Percentiles rank a stretch among this genome's conserved stretches.
Conservation (phyloP, 768 basidiomycete genomes). For the Boletus tylopilopsis region DNA sequence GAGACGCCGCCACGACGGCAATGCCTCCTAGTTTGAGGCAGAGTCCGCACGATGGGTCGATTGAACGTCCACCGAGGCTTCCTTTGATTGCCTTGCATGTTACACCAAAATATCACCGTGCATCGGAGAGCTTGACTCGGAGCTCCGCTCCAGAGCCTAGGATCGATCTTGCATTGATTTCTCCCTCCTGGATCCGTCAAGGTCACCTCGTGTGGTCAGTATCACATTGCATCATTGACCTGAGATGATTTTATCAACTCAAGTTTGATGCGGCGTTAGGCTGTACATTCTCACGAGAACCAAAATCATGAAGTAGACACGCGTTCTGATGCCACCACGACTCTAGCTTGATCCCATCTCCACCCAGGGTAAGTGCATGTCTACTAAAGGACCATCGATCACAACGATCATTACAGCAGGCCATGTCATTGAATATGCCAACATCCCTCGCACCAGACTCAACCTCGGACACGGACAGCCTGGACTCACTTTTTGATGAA, state of each 20-base stretch:
- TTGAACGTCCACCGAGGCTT: neutral
- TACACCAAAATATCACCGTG: neutral
- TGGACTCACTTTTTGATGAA: conserved; percentile 54
- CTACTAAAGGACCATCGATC: neutral
- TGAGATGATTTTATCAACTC: neutral
- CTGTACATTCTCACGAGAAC: conserved; percentile 21
- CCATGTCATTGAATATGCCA: conserved; percentile 8
- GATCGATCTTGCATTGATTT: too few species aligned
- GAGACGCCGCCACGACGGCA: neutral
- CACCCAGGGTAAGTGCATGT: conserved; percentile 7
- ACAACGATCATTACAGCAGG: neutral
- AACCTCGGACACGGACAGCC: conserved; percentile 21
- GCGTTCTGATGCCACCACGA: neutral
- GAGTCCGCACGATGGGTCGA: neutral
- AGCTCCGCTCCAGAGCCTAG: too few species aligned
- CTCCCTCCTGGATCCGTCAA: too few species aligned
- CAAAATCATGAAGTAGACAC: neutral
- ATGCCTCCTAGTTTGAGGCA: neutral
- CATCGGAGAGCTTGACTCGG: neutral
- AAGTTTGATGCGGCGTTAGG: neutral
- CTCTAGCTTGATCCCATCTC: conserved; percentile 4
- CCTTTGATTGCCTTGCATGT: neutral
- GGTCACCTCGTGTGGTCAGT: too few species aligned
- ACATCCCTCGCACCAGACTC: neutral
- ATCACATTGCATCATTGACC: too few species aligned